Base-by-base conservation (phyloP, 225 moss, liverwort and hornwort genomes). In the Polytrichum formosum region DNA sequence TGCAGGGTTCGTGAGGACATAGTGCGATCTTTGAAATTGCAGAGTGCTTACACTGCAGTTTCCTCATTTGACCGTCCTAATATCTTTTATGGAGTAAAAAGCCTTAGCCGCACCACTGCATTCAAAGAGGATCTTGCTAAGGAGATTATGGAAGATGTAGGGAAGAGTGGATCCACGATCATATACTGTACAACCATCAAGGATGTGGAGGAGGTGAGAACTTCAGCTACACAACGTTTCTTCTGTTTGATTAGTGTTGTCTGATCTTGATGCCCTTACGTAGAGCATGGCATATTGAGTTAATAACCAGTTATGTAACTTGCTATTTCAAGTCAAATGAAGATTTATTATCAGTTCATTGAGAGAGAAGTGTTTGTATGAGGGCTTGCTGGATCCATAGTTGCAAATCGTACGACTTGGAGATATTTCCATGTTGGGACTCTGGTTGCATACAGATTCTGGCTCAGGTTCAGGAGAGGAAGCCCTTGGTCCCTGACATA, bases 171-270 rank as follows among this genome's bases (percentile, higher is more conserved):
- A 54, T 97, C 92, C 1, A 93, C 93, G 20, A 90, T 97, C 28
- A 85, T 97, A n/a, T 97, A 93, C 79, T 93, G 93, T 73, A 93
- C 91, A 46, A 97, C 90, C 65, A 81, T 97, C 62, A 92, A 91
- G 75, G 93, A 93, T 78, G 89, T 97, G 66, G 81, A 80, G 69
- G 96, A 89, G 90, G 95, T 94, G 73, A 74, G 7, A n/a, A 67
- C 63, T 5, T 54, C 20, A 28, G 27, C 17, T 28, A 28, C 22
- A 2, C 26, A 18, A 21, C n/a, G 2, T 56, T 53, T 65, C 46
- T 46, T 46, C 46, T 46, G 46, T 37, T 37, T 37, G 37, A 37
- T 9, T 37, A 9, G 37, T 2, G 10, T 58, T 58, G 19, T 58
- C 58, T 58, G 58, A 58, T 22, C 6, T 58, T 22, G 23, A 16